phyloP scores from a whole-genome alignment of 192 early-diverging fungal genomes.

The Allomyces macrogynus region DNA sequence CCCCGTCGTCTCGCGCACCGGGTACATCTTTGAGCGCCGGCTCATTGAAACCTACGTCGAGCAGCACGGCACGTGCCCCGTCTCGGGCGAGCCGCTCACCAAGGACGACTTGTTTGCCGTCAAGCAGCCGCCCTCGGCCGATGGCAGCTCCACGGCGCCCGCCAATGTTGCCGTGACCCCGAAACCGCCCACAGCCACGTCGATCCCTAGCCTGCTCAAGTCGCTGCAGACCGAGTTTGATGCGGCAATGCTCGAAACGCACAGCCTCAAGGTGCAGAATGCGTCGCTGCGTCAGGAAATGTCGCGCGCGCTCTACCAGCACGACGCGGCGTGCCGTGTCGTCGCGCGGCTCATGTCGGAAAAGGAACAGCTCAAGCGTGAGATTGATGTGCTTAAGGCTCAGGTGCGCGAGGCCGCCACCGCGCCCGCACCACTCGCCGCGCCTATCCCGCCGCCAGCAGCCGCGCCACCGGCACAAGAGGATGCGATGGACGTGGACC shows the following conservation, averaged over 20 bases:
- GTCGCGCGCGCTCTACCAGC: conserved; percentile 81
- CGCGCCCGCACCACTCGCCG: conserved; percentile 5
- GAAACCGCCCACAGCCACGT: conserved; percentile 71
- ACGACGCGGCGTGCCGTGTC: conserved; percentile 87
- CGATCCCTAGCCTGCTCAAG: conserved; percentile 69
- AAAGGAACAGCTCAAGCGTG: conserved; percentile 69
- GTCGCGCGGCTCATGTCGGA: conserved; percentile 81
- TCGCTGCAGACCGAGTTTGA: conserved; percentile 95
- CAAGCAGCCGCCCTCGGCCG: conserved; percentile 12
- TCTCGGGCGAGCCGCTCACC: conserved; percentile 45
- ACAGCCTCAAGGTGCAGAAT: conserved; percentile 78
- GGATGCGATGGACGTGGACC: conserved; percentile 31
- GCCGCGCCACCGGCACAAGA: conserved; percentile 8
- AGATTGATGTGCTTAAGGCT: conserved; percentile 5
- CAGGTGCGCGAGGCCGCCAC: conserved; percentile 4
- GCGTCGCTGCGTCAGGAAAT: conserved; percentile 78
- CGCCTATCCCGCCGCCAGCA: conserved; percentile 1
- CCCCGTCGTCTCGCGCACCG: conserved; percentile 78
- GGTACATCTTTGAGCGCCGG: conserved; percentile 69
- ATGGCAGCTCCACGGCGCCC: background rate
- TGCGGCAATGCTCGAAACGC: conserved; percentile 82
- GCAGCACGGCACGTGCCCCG: conserved; percentile 65
- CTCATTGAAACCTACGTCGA: conserved; percentile 72
- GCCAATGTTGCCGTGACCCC: conserved; percentile 37
- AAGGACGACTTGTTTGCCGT: conserved; percentile 53